These are phyloP conservation scores for Malus asiatica DNA, from an alignment of 306 rosid species.

Conservation along the genomic window DNA sequence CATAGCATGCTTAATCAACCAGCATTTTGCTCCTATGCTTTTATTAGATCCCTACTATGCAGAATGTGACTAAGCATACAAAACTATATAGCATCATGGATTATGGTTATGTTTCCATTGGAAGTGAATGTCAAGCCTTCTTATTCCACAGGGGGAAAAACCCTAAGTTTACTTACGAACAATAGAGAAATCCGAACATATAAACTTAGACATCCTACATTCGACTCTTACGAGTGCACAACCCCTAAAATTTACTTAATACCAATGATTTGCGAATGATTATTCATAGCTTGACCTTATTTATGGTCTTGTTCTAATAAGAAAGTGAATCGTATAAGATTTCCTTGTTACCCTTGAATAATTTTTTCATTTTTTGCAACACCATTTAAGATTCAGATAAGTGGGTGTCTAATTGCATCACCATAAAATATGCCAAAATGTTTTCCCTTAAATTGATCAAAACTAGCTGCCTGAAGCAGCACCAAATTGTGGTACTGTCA, in stretches of 20 bases:
- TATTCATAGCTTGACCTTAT: not conserved
- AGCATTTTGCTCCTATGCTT: not conserved
- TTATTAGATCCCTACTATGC: not conserved
- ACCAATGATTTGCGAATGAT: not conserved
- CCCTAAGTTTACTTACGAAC: not conserved
- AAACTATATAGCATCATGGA: not conserved
- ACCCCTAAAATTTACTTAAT: not conserved
- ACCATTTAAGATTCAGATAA: not conserved
- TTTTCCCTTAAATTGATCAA: not conserved
- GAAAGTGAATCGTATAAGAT: not conserved
- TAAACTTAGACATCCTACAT: not conserved
- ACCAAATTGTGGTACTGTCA: not conserved
- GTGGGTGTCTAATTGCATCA: no score
- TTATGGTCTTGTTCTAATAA: not conserved
- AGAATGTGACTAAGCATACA: not conserved
- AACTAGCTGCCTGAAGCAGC: not conserved
- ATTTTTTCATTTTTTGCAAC: not conserved
- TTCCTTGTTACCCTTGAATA: not conserved
- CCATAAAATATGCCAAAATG: no score
- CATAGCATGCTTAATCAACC: no score
- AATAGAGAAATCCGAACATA: no score
- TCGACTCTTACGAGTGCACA: not conserved
- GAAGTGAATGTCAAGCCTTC: not conserved
- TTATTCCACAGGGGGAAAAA: not conserved
- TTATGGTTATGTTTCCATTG: not conserved